These are phyloP conservation scores for Mycena polygramma DNA, from an alignment of 768 basidiomycete genomes.

Conservation along the genomic window DNA sequence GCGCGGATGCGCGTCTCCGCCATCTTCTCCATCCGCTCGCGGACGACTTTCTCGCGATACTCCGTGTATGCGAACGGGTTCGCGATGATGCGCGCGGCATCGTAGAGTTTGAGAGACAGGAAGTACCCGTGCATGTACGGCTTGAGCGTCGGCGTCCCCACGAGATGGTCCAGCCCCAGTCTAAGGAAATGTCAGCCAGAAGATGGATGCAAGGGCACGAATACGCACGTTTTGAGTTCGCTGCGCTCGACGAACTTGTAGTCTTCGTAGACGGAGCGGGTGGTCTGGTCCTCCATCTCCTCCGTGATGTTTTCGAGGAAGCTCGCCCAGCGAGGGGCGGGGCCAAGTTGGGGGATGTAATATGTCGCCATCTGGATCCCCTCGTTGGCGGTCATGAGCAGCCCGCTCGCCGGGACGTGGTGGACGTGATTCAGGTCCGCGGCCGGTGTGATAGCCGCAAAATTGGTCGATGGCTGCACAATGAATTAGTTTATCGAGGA, in stretches of 20 bases:
- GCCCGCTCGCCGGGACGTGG: constrained; percentile 89
- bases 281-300: constrained; percentile 93
- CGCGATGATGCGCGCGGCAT: constrained; percentile 93
- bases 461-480: constrained; percentile 83
- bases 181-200: constrained; percentile 52
- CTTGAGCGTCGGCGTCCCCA: constrained; percentile 95
- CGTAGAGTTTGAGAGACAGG: constrained; percentile 94
- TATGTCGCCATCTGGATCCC: constrained; percentile 96
- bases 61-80: constrained; percentile 98
- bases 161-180: constrained; percentile 93
- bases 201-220: not conserved
- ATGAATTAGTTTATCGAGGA: constrained; percentile 23
- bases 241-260: constrained; percentile 95
- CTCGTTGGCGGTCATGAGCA: constrained; percentile 94
- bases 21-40: constrained; percentile 93
- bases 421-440: constrained; percentile 92
- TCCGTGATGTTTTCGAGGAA: constrained; percentile 99
- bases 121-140: constrained; percentile 99
- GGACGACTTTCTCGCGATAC: constrained; percentile 89
- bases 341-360: constrained; percentile 96
- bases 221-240: constrained; percentile 85
- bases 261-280: constrained; percentile 89
- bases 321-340: constrained; percentile 95
- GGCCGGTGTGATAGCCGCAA: constrained; percentile 92
- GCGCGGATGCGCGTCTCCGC: constrained; percentile 93